Conservation (phyloP, 2,329 filamentous ascomycete species). For the Fusarium chlamydosporum region DNA sequence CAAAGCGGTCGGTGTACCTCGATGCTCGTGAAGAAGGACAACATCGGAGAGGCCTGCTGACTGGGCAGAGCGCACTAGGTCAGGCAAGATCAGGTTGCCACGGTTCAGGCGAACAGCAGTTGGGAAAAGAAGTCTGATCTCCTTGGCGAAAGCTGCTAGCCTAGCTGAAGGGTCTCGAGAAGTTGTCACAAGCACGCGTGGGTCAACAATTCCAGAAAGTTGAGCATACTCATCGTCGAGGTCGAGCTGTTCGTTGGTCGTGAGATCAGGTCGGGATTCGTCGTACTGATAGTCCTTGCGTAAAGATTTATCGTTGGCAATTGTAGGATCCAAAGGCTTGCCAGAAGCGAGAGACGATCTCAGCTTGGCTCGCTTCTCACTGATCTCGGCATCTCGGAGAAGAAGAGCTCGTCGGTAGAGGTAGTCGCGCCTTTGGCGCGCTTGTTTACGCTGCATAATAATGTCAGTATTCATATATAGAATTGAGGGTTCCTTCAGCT, state of each 20-base stretch:
- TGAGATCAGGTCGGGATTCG: slow-evolving; percentile 80
- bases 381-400: slow-evolving; percentile 91
- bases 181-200: slow-evolving; percentile 90
- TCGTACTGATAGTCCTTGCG: slow-evolving; percentile 95
- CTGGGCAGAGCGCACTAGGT: slow-evolving; percentile 86
- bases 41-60: slow-evolving; percentile 86
- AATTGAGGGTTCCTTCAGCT: too few species aligned
- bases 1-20: slow-evolving; percentile 90
- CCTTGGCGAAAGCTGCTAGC: slow-evolving; percentile 91
- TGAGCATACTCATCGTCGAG: slow-evolving; percentile 92
- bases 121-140: slow-evolving; percentile 85
- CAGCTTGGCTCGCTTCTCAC: slow-evolving; percentile 89
- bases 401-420: slow-evolving; percentile 91
- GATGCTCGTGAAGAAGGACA: slow-evolving; percentile 89
- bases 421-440: slow-evolving; percentile 65
- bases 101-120: slow-evolving; percentile 91
- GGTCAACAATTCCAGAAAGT: slow-evolving; percentile 91
- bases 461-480: slow-evolving; percentile 40
- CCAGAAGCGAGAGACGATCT: slow-evolving; percentile 89
- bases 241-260: slow-evolving; percentile 76
- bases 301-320: slow-evolving; percentile 88
- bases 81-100: slow-evolving; percentile 88
- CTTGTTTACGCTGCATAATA: slow-evolving; percentile 57
- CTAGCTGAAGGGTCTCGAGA: slow-evolving; percentile 88
- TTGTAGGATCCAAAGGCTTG: slow-evolving; percentile 83